Evolutionary conservation across 768 basidiomycete genomes (phyloP).

Genomic region (Podaxis mareebaensis): DNA sequence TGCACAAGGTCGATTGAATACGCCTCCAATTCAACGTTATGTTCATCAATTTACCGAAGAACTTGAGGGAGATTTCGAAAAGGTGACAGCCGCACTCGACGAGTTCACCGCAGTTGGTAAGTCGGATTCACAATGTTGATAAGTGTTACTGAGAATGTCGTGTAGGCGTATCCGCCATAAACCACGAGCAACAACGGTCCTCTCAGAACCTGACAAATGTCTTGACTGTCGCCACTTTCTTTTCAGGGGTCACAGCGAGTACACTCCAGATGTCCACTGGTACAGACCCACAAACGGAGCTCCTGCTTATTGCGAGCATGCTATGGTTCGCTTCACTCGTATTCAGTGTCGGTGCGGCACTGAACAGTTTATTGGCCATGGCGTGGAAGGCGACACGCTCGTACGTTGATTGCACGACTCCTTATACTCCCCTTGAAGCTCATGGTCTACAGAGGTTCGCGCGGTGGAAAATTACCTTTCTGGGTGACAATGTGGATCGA

Average conservation of each 20-base stretch:
- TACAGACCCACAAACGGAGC: not conserved
- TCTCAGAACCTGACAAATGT: conserved; percentile 15
- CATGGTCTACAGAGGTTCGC: not conserved
- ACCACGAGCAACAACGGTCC: conserved; percentile 6
- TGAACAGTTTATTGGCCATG: conserved; percentile 26
- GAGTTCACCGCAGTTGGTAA: conserved; percentile 8
- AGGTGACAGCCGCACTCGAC: not conserved
- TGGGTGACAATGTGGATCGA: conserved; percentile 13
- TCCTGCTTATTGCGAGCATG: conserved; percentile 21
- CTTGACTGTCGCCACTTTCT: conserved; percentile 27
- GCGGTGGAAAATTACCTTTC: conserved; percentile 6
- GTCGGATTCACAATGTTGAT: not conserved
- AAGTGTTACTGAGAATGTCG: not conserved
- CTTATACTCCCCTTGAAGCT: not conserved
- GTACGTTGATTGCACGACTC: conserved; percentile 17
- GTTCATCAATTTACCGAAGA: conserved; percentile 11
- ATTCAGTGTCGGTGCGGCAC: conserved; percentile 26
- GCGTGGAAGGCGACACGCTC: conserved; percentile 26
- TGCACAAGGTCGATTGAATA: conserved; percentile 7
- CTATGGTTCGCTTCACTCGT: conserved; percentile 28
- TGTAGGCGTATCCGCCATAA: conserved; percentile 6
- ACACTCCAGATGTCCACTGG: conserved; percentile 21
- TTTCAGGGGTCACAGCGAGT: conserved; percentile 31
- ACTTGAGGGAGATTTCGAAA: not conserved
- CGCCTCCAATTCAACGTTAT: conserved; percentile 9